phyloP scores from a whole-genome alignment of 257 asterid genomes.

The Datura wrightii region DNA sequence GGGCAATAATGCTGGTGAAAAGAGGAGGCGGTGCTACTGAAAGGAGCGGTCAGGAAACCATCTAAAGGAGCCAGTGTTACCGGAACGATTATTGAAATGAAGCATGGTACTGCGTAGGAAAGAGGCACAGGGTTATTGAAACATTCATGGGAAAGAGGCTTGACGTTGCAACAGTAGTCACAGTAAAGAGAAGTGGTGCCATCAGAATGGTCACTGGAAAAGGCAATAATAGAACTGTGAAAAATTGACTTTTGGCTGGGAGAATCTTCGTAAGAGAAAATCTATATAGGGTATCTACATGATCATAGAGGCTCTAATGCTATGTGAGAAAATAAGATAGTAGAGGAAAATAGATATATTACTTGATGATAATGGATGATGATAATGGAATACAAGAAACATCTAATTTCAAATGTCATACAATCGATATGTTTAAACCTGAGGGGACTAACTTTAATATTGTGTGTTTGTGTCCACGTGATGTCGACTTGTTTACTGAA shows the following conservation, averaged over 20 bases:
- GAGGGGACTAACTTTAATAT: background rate
- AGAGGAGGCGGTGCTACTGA: background rate
- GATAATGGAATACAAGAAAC: background rate
- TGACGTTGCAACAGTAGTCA: slow-evolving; percentile 7
- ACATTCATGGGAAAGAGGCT: background rate
- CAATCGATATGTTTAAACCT: background rate
- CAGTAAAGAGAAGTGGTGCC: slow-evolving; percentile 14
- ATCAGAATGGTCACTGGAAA: background rate
- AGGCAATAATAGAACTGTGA: slow-evolving; percentile 17
- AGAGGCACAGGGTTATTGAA: background rate
- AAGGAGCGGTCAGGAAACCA: background rate
- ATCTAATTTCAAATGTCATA: background rate
- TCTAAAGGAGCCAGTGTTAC: background rate
- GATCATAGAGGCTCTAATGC: slow-evolving; percentile 27
- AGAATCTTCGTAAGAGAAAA: background rate
- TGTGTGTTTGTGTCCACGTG: background rate
- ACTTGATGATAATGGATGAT: too few relatives aligned
- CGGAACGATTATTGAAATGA: background rate
- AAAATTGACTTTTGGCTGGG: background rate
- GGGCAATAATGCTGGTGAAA: background rate
- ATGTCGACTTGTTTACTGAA: background rate
- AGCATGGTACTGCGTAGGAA: background rate
- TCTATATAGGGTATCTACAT: background rate
- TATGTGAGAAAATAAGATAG: background rate
- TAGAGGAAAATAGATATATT: background rate